A percentile compares a stretch with the other conserved stretches of the same genome.
These are phyloP conservation scores for Tuber aestivum DNA, from an alignment of 495 filamentous ascomycete genomes.

Conservation along the genomic window DNA sequence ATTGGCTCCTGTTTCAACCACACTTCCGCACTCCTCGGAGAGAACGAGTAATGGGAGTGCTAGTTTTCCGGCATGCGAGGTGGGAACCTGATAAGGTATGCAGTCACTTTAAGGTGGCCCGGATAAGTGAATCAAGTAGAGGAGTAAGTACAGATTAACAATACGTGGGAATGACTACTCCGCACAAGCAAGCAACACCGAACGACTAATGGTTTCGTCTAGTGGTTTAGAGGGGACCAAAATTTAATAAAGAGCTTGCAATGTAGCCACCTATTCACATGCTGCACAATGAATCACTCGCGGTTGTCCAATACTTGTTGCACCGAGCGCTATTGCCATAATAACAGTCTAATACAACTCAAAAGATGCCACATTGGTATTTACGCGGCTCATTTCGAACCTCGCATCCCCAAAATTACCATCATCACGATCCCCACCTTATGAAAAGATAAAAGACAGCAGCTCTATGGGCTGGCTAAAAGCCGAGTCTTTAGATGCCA, in stretches of 20 bases:
- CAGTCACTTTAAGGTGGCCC: neutral
- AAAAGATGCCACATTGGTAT: neutral
- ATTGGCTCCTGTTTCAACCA: neutral
- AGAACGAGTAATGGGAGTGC: neutral
- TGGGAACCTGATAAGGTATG: neutral
- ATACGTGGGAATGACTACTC: neutral
- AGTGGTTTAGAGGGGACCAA: neutral
- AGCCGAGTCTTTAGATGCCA: neutral
- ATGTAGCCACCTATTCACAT: too few relatives aligned
- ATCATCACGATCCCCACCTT: neutral
- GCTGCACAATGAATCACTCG: too few relatives aligned
- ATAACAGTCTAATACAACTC: neutral
- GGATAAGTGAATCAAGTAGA: neutral
- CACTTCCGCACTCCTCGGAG: neutral
- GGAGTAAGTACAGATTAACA: neutral
- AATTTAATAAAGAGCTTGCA: neutral
- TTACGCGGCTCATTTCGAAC: neutral
- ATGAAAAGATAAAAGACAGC: neutral
- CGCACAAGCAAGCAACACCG: neutral
- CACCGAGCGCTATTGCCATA: neutral
- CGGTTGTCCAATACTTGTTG: neutral
- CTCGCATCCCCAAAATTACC: too few relatives aligned
- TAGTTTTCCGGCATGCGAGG: neutral
- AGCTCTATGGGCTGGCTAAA: neutral
- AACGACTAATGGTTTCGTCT: neutral